phyloP scores from a whole-genome alignment of 176 grass and related monocot genomes.

The Puccinellia tenuiflora region DNA sequence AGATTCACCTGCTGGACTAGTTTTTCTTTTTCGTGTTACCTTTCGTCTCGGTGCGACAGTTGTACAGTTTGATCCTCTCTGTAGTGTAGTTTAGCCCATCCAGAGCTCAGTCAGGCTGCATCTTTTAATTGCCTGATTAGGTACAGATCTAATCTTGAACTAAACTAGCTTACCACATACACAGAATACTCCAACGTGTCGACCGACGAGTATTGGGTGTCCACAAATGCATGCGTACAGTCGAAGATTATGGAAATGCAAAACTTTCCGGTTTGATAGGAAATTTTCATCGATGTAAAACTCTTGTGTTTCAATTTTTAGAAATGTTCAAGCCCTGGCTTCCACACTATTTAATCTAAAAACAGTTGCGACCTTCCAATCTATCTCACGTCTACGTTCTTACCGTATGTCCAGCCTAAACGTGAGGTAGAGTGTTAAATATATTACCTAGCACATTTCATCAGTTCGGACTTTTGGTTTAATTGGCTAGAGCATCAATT shows the following conservation, averaged over 20 bases:
- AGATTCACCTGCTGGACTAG: neutral
- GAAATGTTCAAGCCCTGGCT: too few relatives aligned
- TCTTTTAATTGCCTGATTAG: neutral
- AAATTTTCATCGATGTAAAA: neutral
- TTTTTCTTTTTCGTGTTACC: neutral
- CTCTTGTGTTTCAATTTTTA: neutral
- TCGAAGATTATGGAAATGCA: neutral
- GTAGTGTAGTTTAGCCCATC: neutral
- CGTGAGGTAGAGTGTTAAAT: neutral
- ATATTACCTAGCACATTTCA: too few relatives aligned
- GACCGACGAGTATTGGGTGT: neutral
- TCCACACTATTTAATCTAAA: too few relatives aligned
- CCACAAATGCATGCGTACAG: neutral
- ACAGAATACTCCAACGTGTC: neutral
- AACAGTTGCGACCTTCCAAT: too few relatives aligned
- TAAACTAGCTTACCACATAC: neutral
- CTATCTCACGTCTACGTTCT: too few relatives aligned
- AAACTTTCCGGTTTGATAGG: neutral
- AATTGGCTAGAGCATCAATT: too few relatives aligned
- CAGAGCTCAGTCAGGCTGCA: neutral
- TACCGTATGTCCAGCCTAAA: too few relatives aligned
- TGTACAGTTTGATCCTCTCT: neutral
- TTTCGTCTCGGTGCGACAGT: conserved; percentile 5
- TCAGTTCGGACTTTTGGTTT: too few relatives aligned
- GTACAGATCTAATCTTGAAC: neutral